Percentiles rank a stretch among this genome's conserved stretches.
Conservation (phyloP, 2,329 filamentous ascomycete species). For the Beauveria sp. region DNA sequence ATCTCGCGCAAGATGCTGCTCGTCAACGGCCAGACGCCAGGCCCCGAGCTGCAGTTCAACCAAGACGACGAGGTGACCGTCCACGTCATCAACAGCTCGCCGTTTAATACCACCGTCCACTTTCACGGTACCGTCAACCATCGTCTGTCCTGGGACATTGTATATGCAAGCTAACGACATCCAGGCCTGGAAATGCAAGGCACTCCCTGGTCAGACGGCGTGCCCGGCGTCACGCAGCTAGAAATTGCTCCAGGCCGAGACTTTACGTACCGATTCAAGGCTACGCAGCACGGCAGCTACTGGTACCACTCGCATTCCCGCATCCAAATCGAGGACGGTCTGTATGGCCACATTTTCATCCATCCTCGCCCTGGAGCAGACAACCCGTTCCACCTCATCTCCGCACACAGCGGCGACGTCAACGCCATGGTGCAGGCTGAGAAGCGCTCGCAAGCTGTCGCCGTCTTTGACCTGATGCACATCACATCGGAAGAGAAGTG, state of each 20-base stretch:
- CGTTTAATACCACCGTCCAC: constrained; percentile 41
- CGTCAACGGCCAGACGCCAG: constrained; percentile 55
- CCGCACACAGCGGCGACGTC: constrained; percentile 24
- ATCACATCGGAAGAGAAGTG: constrained; percentile 41
- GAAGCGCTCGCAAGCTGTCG: constrained; percentile 34
- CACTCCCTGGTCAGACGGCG: constrained; percentile 54
- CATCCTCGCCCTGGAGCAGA: constrained; percentile 23
- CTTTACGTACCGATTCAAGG: constrained; percentile 48
- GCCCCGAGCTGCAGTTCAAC: constrained; percentile 46
- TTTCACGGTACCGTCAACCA: constrained; percentile 34
- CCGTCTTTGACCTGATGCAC: constrained; percentile 50
- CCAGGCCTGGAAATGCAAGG: constrained; percentile 40
- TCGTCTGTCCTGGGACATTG: background rate
- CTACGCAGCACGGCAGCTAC: constrained; percentile 48
- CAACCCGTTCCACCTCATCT: constrained; percentile 44
- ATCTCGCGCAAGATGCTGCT: constrained; percentile 36
- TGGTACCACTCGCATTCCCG: constrained; percentile 54
- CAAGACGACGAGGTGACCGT: constrained; percentile 43
- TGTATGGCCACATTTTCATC: constrained; percentile 49
- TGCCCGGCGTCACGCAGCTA: constrained; percentile 47
- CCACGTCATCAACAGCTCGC: constrained; percentile 37
- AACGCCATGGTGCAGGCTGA: constrained; percentile 42
- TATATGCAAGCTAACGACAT: background rate
- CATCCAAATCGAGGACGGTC: constrained; percentile 51
- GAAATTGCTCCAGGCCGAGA: constrained; percentile 39